Percentiles rank a stretch among this genome's conserved stretches.
These are phyloP conservation scores for Boletus vermiculosoides DNA, from an alignment of 768 basidiomycete species.

Conservation along the genomic window DNA sequence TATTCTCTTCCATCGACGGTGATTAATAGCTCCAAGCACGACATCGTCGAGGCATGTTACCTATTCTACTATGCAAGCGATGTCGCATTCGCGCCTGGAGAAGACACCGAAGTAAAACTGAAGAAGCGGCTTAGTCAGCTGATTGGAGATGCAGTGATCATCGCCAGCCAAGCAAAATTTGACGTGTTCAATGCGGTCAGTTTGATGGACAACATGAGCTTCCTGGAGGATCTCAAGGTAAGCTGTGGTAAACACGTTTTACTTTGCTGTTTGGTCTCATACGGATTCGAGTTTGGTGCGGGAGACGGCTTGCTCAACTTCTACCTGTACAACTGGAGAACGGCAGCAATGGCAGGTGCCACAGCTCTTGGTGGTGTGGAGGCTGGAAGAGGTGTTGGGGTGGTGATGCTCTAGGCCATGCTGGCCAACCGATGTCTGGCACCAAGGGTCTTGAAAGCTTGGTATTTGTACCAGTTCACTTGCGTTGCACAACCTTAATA, in stretches of 20 bases:
- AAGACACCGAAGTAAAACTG: slow-evolving; percentile 60
- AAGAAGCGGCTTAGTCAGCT: slow-evolving; percentile 70
- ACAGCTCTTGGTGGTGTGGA: slow-evolving; percentile 44
- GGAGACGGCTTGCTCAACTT: slow-evolving; percentile 92
- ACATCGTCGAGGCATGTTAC: slow-evolving; percentile 87
- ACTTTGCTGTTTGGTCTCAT: slow-evolving; percentile 4
- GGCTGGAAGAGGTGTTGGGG: slow-evolving; percentile 82
- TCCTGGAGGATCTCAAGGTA: slow-evolving; percentile 85
- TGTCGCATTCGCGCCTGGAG: slow-evolving; percentile 58
- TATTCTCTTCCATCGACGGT: slow-evolving; percentile 95
- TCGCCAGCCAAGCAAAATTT: slow-evolving; percentile 83
- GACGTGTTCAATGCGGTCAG: slow-evolving; percentile 97
- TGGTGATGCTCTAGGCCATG: slow-evolving; percentile 81
- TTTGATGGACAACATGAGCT: slow-evolving; percentile 86
- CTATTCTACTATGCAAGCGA: slow-evolving; percentile 94
- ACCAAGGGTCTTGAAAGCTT: neutral
- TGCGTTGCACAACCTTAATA: neutral
- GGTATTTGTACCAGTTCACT: neutral
- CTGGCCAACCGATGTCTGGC: too few species aligned
- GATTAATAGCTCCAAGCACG: slow-evolving; percentile 71
- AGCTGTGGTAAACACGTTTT: slow-evolving; percentile 12
- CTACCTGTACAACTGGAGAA: slow-evolving; percentile 96
- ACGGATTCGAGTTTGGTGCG: slow-evolving; percentile 68
- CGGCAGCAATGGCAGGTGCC: slow-evolving; percentile 73
- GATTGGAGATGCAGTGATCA: slow-evolving; percentile 73